Percentiles rank a stretch among this genome's conserved stretches.
Evolutionary conservation across 176 grass and related monocot genomes (phyloP).

Genomic region (Ampelocalamus luodianensis): DNA sequence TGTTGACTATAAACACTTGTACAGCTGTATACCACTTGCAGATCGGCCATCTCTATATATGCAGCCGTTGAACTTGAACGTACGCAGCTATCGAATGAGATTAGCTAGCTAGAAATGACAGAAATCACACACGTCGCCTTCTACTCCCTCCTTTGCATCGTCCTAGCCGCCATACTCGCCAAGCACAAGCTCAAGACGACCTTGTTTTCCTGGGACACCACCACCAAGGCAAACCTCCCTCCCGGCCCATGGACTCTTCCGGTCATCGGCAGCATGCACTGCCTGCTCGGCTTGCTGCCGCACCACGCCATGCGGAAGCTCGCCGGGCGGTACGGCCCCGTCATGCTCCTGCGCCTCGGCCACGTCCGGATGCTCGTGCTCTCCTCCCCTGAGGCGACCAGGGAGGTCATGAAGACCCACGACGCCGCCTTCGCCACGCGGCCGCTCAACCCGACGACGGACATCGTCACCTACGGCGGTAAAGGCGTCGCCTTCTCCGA

Average conservation of each 20-base stretch:
- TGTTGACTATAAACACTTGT: too few species aligned
- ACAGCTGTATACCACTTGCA: too few species aligned
- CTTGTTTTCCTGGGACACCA: too few species aligned
- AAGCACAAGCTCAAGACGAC: neutral
- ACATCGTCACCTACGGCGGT: constrained; percentile 45
- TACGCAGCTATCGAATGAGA: too few species aligned
- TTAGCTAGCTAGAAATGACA: neutral
- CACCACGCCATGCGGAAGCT: constrained; percentile 54
- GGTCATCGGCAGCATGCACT: constrained; percentile 56
- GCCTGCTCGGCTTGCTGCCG: constrained; percentile 47
- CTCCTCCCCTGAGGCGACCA: constrained; percentile 53
- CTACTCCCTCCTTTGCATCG: constrained; percentile 14
- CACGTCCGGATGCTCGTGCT: constrained; percentile 54
- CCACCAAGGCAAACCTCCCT: constrained; percentile 23
- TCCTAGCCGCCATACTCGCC: neutral
- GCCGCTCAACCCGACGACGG: neutral
- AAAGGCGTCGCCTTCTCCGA: constrained; percentile 48
- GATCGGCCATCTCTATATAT: too few species aligned
- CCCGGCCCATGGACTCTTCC: constrained; percentile 49
- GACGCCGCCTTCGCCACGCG: constrained; percentile 51
- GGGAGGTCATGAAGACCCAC: constrained; percentile 65
- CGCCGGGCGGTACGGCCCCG: constrained; percentile 39
- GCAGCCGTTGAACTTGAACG: too few species aligned
- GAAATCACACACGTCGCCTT: neutral
- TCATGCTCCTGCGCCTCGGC: constrained; percentile 54